Conservation (phyloP, 129 eudicot species). For the Ambrosia artemisiifolia region DNA sequence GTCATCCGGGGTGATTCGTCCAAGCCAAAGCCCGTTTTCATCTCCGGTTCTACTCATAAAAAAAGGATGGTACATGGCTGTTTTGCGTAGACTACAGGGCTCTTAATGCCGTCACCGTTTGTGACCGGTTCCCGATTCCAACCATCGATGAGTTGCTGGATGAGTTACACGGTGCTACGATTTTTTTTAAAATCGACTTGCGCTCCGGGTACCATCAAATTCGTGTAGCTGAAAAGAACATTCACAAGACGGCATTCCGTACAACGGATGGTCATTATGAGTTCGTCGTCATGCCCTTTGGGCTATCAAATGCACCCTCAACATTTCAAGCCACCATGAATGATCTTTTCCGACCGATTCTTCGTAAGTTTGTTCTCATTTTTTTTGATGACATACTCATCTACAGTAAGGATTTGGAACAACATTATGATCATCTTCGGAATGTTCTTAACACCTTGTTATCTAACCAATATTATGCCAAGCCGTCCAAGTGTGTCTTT, state of each 20-base stretch:
- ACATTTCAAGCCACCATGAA: conserved; percentile 8
- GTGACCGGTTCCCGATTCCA: neutral
- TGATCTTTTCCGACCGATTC: too few species aligned
- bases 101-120: neutral
- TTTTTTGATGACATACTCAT: too few species aligned
- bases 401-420: too few species aligned
- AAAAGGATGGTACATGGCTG: neutral
- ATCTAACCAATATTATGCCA: too few species aligned
- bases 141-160: neutral
- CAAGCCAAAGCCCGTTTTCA: neutral
- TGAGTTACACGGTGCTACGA: neutral
- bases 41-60: neutral
- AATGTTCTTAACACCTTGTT: too few species aligned
- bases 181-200: neutral
- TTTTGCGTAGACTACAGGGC: neutral
- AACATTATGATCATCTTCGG: too few species aligned
- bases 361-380: too few species aligned
- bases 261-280: neutral
- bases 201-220: neutral
- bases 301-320: neutral
- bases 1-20: neutral
- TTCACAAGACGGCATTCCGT: neutral
- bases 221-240: neutral
- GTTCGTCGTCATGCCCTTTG: too few species aligned
- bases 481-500: too few species aligned